phyloP scores from a whole-genome alignment of 192 early-diverging fungal species.

The Podila clonocystis region DNA sequence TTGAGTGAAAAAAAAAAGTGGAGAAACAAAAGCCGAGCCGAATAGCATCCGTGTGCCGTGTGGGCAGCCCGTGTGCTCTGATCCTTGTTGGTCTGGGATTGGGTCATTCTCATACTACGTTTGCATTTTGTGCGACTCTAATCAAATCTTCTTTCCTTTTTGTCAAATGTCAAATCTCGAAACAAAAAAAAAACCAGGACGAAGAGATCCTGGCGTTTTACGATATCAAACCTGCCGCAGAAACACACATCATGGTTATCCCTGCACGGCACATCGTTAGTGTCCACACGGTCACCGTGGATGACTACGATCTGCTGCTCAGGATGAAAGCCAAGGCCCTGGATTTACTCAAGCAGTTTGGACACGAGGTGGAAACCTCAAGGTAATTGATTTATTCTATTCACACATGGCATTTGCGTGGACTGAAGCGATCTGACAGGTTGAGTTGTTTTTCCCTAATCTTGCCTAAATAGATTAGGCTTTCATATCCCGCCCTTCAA shows the following conservation, averaged over 20 bases:
- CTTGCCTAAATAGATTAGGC: constrained; percentile 53
- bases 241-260: constrained; percentile 55
- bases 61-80: too few relatives aligned
- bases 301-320: constrained; percentile 36
- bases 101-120: too few relatives aligned
- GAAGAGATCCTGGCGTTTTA: constrained; percentile 55
- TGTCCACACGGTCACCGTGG: constrained; percentile 45
- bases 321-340: constrained; percentile 38
- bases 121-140: neutral
- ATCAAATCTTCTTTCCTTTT: neutral
- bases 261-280: constrained; percentile 48
- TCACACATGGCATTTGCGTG: neutral
- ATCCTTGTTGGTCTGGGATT: neutral
- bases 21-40: neutral
- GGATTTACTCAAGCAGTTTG: constrained; percentile 30
- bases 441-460: neutral
- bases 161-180: neutral
- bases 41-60: neutral
- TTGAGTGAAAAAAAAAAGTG: neutral
- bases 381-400: constrained; percentile 24
- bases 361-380: constrained; percentile 12
- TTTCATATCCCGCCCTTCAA: constrained; percentile 82
- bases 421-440: neutral
- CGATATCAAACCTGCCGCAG: constrained; percentile 51
- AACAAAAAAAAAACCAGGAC: constrained; percentile 36